Evolutionary conservation across 306 rosid species (phyloP), one percentile per base, ranked within the genome.

Genomic region (Malus sieversii): DNA sequence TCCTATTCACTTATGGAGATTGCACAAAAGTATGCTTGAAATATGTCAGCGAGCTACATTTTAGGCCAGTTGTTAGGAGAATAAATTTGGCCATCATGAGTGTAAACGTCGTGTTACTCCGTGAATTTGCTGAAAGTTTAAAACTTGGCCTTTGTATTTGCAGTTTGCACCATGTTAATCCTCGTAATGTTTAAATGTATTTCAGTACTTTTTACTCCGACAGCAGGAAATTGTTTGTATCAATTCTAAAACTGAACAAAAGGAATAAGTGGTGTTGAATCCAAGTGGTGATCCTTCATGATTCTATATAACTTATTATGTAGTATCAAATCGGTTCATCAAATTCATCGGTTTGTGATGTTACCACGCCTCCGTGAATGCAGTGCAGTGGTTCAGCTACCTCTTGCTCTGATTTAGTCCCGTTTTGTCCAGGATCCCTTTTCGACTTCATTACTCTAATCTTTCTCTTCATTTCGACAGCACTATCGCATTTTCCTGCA

Each of bases 401-500:
- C 80, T 70, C 79, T 35, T 87, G 86, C 57, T 88, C 88, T 25
- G 80, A 86, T 77, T 80, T 97, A 62, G 89, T 83, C 97, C 98
- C 90, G 73, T 97, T 92, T 29, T 90, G 71, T 67, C 95, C 97
- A 20, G 95, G 91, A 78, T 84, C 88, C 78, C 86, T 92, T 55
- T 81, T 90, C 61, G 83, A 23, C 76, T 38, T 80, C 82, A 82
- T 48, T 57, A 69, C 88, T 52, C 45, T 89, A 70, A 88, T 84
- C 62, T 89, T 90, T 77, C 78, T 84, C 77, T 96, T 92, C 81
- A 83, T 88, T 72, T 88, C 80, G 12, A 84, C 87, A 75, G 89
- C 95, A 67, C 77, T 74, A 40, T 77, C 84, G 97, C 96, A 88
- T 86, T 82, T 85, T 57, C 91, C 82, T 3, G 84, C 97, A 48